These are phyloP conservation scores for Trametes sanguinea DNA, from an alignment of 768 basidiomycete genomes.

Conservation along the genomic window DNA sequence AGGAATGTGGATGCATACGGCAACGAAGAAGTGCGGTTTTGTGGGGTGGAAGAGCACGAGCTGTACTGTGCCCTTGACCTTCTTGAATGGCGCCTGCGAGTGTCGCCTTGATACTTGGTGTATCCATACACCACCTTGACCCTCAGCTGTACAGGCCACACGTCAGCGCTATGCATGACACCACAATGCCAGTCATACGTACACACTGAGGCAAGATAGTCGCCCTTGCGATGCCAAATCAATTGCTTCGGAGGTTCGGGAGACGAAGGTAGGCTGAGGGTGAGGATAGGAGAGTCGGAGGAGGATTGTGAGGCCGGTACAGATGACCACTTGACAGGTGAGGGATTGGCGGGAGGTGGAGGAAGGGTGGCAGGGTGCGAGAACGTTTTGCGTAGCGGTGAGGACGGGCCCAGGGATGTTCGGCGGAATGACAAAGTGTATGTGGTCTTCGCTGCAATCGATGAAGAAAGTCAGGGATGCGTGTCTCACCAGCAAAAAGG, in stretches of 20 bases:
- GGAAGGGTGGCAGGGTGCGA: constrained; percentile 69
- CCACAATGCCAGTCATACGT: constrained; percentile 39
- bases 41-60: constrained; percentile 91
- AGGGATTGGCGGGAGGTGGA: constrained; percentile 54
- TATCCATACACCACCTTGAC: constrained; percentile 88
- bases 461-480: not conserved
- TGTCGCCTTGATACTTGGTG: constrained; percentile 93
- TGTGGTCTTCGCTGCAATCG: constrained; percentile 65
- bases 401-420: constrained; percentile 63
- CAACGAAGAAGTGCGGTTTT: constrained; percentile 97
- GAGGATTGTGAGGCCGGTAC: constrained; percentile 47
- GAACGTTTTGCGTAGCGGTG: constrained; percentile 59
- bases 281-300: constrained; percentile 59
- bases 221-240: constrained; percentile 91
- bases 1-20: constrained; percentile 52
- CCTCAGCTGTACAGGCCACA: constrained; percentile 50
- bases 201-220: constrained; percentile 96
- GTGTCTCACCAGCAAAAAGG: not conserved
- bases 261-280: constrained; percentile 58
- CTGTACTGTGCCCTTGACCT: constrained; percentile 89
- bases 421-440: constrained; percentile 82
- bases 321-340: constrained; percentile 71
- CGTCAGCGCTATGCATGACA: not conserved
- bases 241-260: constrained; percentile 80
- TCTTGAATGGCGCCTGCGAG: constrained; percentile 97